Conservation (phyloP, 805 yeast species). For the Zygosaccharomyces pseudorouxii region DNA sequence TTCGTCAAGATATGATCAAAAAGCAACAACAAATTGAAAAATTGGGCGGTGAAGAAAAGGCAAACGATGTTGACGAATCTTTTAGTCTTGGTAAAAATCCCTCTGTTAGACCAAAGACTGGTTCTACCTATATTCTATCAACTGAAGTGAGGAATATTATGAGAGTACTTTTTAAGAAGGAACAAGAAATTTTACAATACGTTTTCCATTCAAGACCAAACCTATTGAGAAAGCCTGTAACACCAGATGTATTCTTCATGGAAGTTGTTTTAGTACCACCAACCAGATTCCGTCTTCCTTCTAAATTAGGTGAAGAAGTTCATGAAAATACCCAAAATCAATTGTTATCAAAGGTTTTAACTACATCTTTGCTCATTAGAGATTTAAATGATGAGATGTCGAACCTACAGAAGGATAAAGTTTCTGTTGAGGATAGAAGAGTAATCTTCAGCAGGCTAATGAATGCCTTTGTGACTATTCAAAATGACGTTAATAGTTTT, state of each 20-base stretch:
- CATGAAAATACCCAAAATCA: constrained; percentile 95
- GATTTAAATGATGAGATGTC: constrained; percentile 85
- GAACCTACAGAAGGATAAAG: constrained; percentile 51
- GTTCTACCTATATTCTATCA: constrained; percentile 81
- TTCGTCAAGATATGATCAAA: constrained; percentile 66
- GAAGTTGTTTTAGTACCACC: constrained; percentile 91
- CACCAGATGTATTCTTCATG: constrained; percentile 84
- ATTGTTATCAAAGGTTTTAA: constrained; percentile 70
- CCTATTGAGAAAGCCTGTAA: constrained; percentile 39
- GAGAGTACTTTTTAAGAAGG: constrained; percentile 68
- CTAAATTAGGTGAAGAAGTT: constrained; percentile 91
- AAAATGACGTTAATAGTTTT: constrained; percentile 90
- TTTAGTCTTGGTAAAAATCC: constrained; percentile 41
- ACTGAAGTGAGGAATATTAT: constrained; percentile 81
- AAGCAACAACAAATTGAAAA: constrained; percentile 31
- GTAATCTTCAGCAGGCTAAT: constrained; percentile 80
- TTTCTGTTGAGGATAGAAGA: constrained; percentile 66
- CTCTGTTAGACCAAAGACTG: constrained; percentile 55
- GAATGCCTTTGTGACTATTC: constrained; percentile 93
- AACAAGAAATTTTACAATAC: constrained; percentile 60
- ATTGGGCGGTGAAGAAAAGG: constrained; percentile 28
- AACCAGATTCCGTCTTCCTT: constrained; percentile 94
- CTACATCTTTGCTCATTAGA: constrained; percentile 75
- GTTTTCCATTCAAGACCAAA: constrained; percentile 81
- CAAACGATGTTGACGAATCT: constrained; percentile 29